Base-by-base conservation (phyloP, 768 basidiomycete species). In the Fomitopsis pulvina region DNA sequence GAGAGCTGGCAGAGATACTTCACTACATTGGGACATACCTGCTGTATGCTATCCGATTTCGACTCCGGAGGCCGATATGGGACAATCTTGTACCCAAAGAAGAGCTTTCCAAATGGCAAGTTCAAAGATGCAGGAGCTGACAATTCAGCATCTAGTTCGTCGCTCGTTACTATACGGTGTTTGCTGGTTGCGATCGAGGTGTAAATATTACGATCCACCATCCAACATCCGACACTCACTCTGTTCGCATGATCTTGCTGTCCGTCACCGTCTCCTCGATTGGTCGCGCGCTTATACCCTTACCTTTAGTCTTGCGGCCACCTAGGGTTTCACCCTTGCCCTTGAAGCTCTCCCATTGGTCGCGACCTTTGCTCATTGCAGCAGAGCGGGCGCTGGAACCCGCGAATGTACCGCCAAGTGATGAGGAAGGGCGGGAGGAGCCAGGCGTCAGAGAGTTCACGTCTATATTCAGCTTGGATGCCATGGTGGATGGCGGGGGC, bases 381-480 rank as follows among this genome's bases (percentile, higher is more conserved):
- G 76, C 67, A 18, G 68, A 58, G 10, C 78, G 73, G 21, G 79
- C 68, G 22, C 65, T 68, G 0, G 77, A 62, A 4, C 76, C 79
- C 2, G 78, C 72, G 55, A 87, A 85, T 14, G 79, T 83, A 22
- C 84, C 86, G 47, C 78, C 76, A 53, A 90, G 63, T 3, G 87
- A 78, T 3, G 87, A 90, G 0, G 78, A 80, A 7, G 92, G 89
- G 37, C 92, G 74, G 20, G 87, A 90, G 0, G 87, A 91, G 14
- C 87, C 88, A 3, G 91, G 92, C 2, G 90, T 92, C 14, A 85
- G 81, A 1, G 87, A 87, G 61, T 85, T 81, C 26, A 92, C 69
- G 65, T 99, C 93, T 49, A 99, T 97, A 67, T 92, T 92, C 48
- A 98, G 79, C 69, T 97, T 98, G 26, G 87, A 87, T 2, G 93